Percentiles rank a stretch among this genome's conserved stretches.
Evolutionary conservation across 2,329 filamentous ascomycete species (phyloP).

Genomic region (Calonectria pseudoreteaudii): DNA sequence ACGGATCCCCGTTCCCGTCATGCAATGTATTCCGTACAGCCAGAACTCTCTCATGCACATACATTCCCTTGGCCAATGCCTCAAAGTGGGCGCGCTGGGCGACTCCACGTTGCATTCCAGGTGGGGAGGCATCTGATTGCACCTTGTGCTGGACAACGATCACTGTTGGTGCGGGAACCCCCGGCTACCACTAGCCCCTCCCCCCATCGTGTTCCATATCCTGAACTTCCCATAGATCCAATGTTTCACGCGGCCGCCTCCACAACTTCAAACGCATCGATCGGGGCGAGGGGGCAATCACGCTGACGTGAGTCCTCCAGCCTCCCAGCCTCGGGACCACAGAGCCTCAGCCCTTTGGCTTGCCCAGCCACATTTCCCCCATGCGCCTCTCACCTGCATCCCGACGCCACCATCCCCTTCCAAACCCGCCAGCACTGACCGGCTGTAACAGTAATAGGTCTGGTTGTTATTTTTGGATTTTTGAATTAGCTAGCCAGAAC

Average conservation of each 20-base stretch:
- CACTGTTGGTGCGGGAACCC: constrained; percentile 30
- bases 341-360: constrained; percentile 4
- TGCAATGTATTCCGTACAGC: constrained; percentile 18
- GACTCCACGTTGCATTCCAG: constrained; percentile 21
- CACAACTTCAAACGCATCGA: constrained; percentile 38
- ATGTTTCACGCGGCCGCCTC: constrained; percentile 42
- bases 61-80: background rate
- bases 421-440: constrained; percentile 14
- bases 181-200: constrained; percentile 29
- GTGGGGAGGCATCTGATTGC: constrained; percentile 20
- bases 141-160: constrained; percentile 8
- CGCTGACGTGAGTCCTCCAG: constrained; percentile 14
- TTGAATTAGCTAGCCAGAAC: background rate
- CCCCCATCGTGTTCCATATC: constrained; percentile 30
- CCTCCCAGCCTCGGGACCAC: background rate
- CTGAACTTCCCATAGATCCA: constrained; percentile 33
- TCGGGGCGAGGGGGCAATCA: constrained; percentile 6
- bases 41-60: constrained; percentile 8
- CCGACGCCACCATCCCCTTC: background rate
- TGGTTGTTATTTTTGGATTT: constrained; percentile 1
- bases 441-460: background rate
- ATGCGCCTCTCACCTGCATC: constrained; percentile 17
- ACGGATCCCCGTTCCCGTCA: constrained; percentile 9
- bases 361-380: constrained; percentile 4
- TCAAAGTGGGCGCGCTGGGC: constrained; percentile 18